A percentile compares a stretch with the other conserved stretches of the same genome.
Conservation (phyloP, 2,329 filamentous ascomycete species). For the Rasamsonia emersonii region DNA sequence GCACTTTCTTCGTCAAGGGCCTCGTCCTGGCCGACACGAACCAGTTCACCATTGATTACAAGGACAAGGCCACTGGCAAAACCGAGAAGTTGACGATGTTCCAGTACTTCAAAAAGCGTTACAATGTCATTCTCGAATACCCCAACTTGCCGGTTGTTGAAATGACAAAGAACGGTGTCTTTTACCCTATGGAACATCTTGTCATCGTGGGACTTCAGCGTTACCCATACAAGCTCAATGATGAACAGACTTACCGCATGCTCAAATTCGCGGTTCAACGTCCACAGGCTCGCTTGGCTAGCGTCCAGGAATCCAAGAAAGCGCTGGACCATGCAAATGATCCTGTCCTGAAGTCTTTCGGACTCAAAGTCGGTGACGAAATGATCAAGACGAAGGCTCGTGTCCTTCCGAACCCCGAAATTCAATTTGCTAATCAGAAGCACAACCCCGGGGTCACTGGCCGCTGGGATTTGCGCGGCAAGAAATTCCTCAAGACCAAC, state of each 20-base stretch:
- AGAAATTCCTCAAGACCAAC: constrained; percentile 66
- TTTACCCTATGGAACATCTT: constrained; percentile 51
- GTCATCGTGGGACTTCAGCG: constrained; percentile 47
- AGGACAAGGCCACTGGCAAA: constrained; percentile 30
- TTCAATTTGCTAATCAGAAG: constrained; percentile 54
- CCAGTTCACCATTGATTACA: constrained; percentile 35
- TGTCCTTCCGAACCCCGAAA: constrained; percentile 60
- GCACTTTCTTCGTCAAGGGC: constrained; percentile 44
- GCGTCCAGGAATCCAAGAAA: constrained; percentile 60
- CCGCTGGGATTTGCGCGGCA: constrained; percentile 79
- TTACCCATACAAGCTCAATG: constrained; percentile 50
- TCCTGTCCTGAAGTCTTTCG: constrained; percentile 62
- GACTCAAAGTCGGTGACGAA: constrained; percentile 56
- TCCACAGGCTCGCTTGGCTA: constrained; percentile 56
- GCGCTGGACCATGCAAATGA: constrained; percentile 63
- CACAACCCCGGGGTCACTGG: constrained; percentile 58
- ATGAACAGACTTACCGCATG: constrained; percentile 68
- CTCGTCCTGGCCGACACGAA: constrained; percentile 37
- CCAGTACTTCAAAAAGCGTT: constrained; percentile 46
- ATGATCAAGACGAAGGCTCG: constrained; percentile 63
- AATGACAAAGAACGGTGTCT: constrained; percentile 47
- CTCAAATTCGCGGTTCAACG: constrained; percentile 86
- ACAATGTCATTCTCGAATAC: constrained; percentile 39
- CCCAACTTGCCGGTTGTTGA: constrained; percentile 48
- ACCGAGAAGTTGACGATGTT: constrained; percentile 49